A percentile compares a stretch with the other conserved stretches of the same genome.
Evolutionary conservation across 2,329 filamentous ascomycete species (phyloP).

Genomic region (Dryadomyces sulphureus): DNA sequence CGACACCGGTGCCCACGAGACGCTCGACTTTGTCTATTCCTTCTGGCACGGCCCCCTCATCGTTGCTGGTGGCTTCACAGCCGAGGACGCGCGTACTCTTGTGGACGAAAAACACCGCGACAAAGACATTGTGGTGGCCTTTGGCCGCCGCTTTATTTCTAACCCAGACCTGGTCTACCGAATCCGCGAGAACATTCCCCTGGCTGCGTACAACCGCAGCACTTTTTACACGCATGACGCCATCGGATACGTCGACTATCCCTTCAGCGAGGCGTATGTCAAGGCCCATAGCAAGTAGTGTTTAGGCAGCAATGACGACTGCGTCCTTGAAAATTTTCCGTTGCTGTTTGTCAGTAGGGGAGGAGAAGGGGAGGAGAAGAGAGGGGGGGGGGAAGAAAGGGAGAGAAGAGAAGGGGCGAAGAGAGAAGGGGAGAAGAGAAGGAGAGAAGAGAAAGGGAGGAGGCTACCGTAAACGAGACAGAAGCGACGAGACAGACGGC

Average conservation of each 20-base stretch:
- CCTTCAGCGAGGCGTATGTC: slow-evolving; percentile 17
- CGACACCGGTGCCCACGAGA: slow-evolving; percentile 14
- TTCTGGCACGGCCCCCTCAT: slow-evolving; percentile 16
- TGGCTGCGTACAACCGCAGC: slow-evolving; percentile 21
- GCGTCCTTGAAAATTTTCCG: too few relatives aligned
- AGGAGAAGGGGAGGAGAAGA: too few relatives aligned
- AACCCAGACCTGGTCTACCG: slow-evolving; percentile 30
- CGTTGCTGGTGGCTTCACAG: slow-evolving; percentile 17
- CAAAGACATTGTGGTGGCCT: slow-evolving; percentile 18
- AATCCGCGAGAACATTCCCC: slow-evolving; percentile 19
- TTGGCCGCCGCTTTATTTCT: slow-evolving; percentile 27
- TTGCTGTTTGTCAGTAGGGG: too few relatives aligned
- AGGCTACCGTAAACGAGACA: too few relatives aligned
- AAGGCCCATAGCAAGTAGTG: not conserved
- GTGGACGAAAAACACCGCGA: slow-evolving; percentile 15
- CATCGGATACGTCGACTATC: slow-evolving; percentile 24
- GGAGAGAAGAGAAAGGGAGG: too few relatives aligned
- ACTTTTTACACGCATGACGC: slow-evolving; percentile 23
- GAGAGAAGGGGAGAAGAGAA: too few relatives aligned
- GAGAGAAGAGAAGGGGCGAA: too few relatives aligned
- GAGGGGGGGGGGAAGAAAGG: too few relatives aligned
- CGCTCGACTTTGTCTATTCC: slow-evolving; percentile 18
- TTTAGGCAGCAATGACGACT: too few relatives aligned
- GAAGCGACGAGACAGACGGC: too few relatives aligned
- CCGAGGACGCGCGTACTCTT: slow-evolving; percentile 11